Evolutionary conservation across 768 basidiomycete species (phyloP), one percentile per base, ranked within the genome.

Genomic region (Suillus hirtellus): DNA sequence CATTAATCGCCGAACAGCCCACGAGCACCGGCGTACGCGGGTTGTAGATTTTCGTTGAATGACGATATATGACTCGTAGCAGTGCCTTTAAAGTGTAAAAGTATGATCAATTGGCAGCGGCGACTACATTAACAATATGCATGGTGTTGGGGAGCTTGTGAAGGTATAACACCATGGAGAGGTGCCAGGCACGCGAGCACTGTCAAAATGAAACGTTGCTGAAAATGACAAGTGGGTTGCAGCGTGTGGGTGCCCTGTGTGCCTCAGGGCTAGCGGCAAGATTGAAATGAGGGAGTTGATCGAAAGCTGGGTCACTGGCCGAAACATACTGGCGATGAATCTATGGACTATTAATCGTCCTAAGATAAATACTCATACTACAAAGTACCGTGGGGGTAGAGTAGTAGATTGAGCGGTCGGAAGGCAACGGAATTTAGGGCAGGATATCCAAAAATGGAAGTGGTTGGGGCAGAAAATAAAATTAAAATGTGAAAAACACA

Each of bases 311-410:
- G 60, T 24, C 8, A 43, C 31, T 0, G 59, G 63, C 14, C 43
- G 34, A 64, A 69, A 69, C 69, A 59, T 50, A 61, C 55, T 69
- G 47, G 14, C 15, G 47, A 49, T 49, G 47, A 49, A 24, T 27
- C 24, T 49, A 49, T 49, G 27, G 67, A 75, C 67, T 69, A 71
- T 44, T 47, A 15, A 60, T 67, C 63, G 61, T 74, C 63, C 64
- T 58, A 62, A 53, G 59, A 54, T 63, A 49, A 50, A 50, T 50
- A 50, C 49, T 31, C 11, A 7, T 19, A 34, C 5, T 34, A 52
- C 8, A 31, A 17, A 31, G 35, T 37, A 37, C 35, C 8, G 35
- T 31, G 35, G 35, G 35, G 35, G 35, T 10, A 37, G 1, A 6
- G 31, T 31, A 37, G 35, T 10, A 52, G 64, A 42, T 73, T 34